These are phyloP conservation scores for Alternaria conjuncta DNA, from an alignment of 2,329 filamentous ascomycete genomes.

Conservation along the genomic window DNA sequence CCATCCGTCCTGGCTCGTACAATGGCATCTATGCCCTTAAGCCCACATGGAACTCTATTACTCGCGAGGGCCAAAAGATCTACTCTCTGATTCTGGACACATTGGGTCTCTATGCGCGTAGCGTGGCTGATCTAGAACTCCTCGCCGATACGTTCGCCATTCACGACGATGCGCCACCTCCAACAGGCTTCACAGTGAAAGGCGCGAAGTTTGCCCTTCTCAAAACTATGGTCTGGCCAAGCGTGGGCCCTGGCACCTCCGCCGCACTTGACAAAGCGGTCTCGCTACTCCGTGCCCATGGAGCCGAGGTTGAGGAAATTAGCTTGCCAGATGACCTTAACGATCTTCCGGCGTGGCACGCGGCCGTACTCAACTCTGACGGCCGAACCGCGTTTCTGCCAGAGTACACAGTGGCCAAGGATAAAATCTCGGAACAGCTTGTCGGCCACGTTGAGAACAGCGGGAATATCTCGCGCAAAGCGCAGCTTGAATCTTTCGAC, in stretches of 20 bases:
- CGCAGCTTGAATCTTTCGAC: constrained; percentile 63
- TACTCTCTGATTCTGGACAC: constrained; percentile 68
- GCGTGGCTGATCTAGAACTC: constrained; percentile 64
- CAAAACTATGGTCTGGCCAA: constrained; percentile 59
- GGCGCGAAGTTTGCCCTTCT: constrained; percentile 62
- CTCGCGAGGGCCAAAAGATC: constrained; percentile 66
- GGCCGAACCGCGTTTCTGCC: constrained; percentile 61
- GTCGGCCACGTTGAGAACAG: constrained; percentile 60
- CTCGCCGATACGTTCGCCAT: constrained; percentile 63
- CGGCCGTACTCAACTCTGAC: constrained; percentile 58
- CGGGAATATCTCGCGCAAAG: constrained; percentile 51
- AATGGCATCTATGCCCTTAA: constrained; percentile 71
- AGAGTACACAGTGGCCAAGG: constrained; percentile 59
- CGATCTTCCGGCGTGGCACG: constrained; percentile 60
- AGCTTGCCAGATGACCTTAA: constrained; percentile 52
- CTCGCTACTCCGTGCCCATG: constrained; percentile 50
- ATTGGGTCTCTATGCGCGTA: constrained; percentile 65
- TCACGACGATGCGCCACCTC: constrained; percentile 55
- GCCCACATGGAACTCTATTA: constrained; percentile 69
- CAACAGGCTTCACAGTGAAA: constrained; percentile 46
- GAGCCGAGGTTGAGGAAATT: constrained; percentile 64
- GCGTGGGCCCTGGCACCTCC: constrained; percentile 44
- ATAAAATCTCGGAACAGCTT: constrained; percentile 56
- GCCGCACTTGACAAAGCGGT: constrained; percentile 46
- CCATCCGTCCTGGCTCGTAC: constrained; percentile 68